Evolutionary conservation across 2,329 filamentous ascomycete genomes (phyloP).

Genomic region (Rhinocladiella similis): DNA sequence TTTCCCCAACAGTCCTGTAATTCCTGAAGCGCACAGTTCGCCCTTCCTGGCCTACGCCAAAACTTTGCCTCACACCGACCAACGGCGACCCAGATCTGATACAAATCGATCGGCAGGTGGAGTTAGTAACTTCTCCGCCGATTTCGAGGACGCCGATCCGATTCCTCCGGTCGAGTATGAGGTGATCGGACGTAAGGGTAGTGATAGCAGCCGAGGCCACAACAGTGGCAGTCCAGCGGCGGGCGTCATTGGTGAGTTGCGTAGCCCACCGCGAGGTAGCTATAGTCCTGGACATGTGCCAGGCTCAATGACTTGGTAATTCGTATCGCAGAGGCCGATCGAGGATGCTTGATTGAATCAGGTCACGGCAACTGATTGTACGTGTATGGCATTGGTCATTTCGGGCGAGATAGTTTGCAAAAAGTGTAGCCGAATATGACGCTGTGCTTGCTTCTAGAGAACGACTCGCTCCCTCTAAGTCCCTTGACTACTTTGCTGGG

Average conservation of each 20-base stretch:
- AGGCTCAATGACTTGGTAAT: constrained; percentile 13
- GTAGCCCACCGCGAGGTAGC: constrained; percentile 26
- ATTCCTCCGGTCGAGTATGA: constrained; percentile 31
- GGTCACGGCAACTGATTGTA: not conserved
- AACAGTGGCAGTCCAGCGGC: constrained; percentile 30
- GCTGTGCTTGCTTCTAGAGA: too few relatives aligned
- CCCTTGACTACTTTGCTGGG: too few relatives aligned
- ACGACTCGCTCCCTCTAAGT: too few relatives aligned
- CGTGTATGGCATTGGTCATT: not conserved
- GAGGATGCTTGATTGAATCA: not conserved
- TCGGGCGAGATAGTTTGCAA: too few relatives aligned
- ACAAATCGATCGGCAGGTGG: constrained; percentile 30
- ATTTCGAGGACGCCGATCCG: constrained; percentile 32
- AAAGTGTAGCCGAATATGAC: too few relatives aligned
- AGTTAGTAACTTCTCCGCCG: constrained; percentile 28
- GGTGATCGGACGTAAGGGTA: constrained; percentile 28
- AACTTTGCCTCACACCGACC: constrained; percentile 20
- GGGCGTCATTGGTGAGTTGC: constrained; percentile 23
- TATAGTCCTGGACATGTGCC: constrained; percentile 29
- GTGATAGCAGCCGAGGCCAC: constrained; percentile 29
- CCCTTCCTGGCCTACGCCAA: constrained; percentile 31
- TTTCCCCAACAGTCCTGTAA: constrained; percentile 29
- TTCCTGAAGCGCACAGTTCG: constrained; percentile 25
- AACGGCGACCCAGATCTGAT: constrained; percentile 28
- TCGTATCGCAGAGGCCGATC: constrained; percentile 1